Conservation (phyloP, 1,139 yeast species). For the Magnusiomyces sp. region DNA sequence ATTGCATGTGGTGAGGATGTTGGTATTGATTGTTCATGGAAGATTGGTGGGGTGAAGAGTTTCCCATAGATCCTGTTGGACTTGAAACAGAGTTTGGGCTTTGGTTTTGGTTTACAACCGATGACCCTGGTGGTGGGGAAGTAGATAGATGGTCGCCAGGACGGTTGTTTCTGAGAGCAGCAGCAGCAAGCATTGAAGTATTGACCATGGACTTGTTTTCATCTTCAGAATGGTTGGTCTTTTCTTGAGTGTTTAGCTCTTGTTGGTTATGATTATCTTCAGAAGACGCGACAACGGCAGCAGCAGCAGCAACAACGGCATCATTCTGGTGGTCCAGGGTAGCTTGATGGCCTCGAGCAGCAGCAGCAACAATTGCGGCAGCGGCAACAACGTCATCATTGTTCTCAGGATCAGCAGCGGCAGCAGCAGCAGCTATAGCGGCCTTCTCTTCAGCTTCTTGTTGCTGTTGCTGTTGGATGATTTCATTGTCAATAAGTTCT, state of each 20-base stretch:
- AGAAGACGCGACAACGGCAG: background rate
- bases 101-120: background rate
- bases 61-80: background rate
- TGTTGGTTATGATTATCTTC: background rate
- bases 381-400: constrained; percentile 9
- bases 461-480: constrained; percentile 6
- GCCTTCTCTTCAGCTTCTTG: constrained; percentile 10
- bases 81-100: background rate
- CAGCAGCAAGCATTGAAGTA: background rate
- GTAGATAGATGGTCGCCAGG: background rate
- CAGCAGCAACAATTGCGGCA: constrained; percentile 12
- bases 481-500: constrained; percentile 8
- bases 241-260: background rate
- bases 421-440: constrained; percentile 13
- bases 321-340: constrained; percentile 5
- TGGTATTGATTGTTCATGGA: background rate
- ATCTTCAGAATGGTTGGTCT: background rate
- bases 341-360: constrained; percentile 5
- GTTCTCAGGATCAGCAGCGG: constrained; percentile 8
- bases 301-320: constrained; percentile 7
- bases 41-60: background rate
- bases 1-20: constrained; percentile 2
- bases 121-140: background rate
- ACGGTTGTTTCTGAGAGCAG: background rate
- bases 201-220: background rate